Conservation (phyloP, 257 asterid species). For the Jacaranda mimosifolia region DNA sequence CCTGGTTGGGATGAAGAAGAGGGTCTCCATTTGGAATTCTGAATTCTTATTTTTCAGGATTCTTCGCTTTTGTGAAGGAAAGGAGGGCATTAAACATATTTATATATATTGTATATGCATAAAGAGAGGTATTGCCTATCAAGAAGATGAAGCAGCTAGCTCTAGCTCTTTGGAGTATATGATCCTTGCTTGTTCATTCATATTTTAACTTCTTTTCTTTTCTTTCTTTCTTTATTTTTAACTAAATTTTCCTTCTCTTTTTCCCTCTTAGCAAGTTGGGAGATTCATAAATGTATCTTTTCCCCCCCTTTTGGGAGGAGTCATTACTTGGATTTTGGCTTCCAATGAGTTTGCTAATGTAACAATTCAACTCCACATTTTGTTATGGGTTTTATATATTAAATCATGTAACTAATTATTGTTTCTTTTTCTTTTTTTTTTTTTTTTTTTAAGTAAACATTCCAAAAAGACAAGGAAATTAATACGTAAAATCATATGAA, state of each 20-base stretch:
- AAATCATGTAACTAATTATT: not conserved
- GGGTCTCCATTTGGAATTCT: conserved; percentile 25
- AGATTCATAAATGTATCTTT: conserved; percentile 21
- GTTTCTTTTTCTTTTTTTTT: too few species aligned
- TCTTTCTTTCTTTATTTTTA: not conserved
- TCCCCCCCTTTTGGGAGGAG: not conserved
- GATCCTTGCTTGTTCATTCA: not conserved
- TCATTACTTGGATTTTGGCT: conserved; percentile 27
- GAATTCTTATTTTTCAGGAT: conserved; percentile 16
- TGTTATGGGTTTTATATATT: not conserved
- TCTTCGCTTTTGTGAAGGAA: conserved; percentile 22
- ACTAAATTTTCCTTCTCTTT: not conserved
- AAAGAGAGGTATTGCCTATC: conserved; percentile 35
- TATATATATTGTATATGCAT: conserved; percentile 33
- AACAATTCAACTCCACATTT: conserved; percentile 33
- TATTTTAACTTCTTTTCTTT: conserved; percentile 26
- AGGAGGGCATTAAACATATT: conserved; percentile 24
- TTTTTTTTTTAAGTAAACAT: too few species aligned
- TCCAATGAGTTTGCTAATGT: conserved; percentile 28
- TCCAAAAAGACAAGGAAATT: too few species aligned
- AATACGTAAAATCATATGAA: too few species aligned
- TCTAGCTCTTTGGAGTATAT: conserved; percentile 14
- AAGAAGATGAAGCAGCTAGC: conserved; percentile 32
- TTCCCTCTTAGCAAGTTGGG: conserved; percentile 17
- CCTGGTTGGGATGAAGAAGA: conserved; percentile 31